A percentile compares a stretch with the other conserved stretches of the same genome.
phyloP scores from a whole-genome alignment of 2,329 filamentous ascomycete genomes.

The Beauveria sp. region DNA sequence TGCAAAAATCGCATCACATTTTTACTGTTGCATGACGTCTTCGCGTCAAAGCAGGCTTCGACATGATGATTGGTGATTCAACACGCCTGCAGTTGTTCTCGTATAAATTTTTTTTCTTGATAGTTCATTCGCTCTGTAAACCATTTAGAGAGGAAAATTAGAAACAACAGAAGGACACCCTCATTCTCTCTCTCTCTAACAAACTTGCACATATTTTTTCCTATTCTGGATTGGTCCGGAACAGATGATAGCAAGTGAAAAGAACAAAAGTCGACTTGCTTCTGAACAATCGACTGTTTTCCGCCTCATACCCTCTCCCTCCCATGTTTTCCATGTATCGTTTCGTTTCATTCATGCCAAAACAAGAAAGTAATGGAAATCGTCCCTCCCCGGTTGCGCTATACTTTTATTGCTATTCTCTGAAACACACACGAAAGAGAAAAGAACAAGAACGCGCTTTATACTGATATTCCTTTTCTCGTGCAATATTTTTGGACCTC shows the following conservation, averaged over 20 bases:
- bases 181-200: too few relatives aligned
- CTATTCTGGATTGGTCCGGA: neutral
- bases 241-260: neutral
- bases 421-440: neutral
- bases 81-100: neutral
- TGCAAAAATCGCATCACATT: neutral
- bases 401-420: neutral
- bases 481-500: neutral
- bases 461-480: neutral
- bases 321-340: neutral
- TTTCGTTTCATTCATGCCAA: constrained; percentile 7
- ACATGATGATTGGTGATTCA: too few relatives aligned
- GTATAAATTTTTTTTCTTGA: constrained; percentile 3
- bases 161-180: neutral
- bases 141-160: neutral
- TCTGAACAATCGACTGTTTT: neutral
- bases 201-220: neutral
- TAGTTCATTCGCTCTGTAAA: constrained; percentile 5
- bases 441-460: neutral
- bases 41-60: neutral
- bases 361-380: neutral
- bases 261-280: neutral
- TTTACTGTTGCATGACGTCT: neutral
- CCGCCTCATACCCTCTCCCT: neutral
- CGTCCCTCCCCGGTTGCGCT: neutral